Conservation (phyloP, 495 filamentous ascomycete species). For the Talaromyces stipitatus region DNA sequence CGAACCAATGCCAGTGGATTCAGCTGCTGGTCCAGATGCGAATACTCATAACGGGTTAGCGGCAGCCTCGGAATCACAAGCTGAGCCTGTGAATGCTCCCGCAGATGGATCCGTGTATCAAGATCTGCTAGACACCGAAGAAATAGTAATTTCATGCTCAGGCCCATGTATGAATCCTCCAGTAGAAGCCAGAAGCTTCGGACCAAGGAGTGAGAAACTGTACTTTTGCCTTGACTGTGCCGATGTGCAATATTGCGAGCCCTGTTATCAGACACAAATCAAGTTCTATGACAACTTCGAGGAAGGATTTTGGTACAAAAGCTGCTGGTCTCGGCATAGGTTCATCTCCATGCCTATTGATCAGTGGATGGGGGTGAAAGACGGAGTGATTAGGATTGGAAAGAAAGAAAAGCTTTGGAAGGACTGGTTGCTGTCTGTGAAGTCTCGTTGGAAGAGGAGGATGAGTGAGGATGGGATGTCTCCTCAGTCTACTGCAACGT, state of each 20-base stretch:
- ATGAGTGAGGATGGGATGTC: background rate
- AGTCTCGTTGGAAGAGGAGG: background rate
- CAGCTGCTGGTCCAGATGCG: background rate
- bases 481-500: background rate
- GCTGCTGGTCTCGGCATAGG: background rate
- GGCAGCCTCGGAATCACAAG: background rate
- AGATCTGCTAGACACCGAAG: background rate
- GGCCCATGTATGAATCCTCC: background rate
- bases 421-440: background rate
- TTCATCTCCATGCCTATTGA: background rate
- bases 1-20: background rate
- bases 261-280: background rate
- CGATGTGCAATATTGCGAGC: background rate
- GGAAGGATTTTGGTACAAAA: background rate
- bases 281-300: background rate
- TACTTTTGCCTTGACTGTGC: background rate
- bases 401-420: background rate
- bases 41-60: background rate
- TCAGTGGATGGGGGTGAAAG: background rate
- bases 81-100: background rate
- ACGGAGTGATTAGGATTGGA: background rate
- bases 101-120: background rate
- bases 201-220: background rate
- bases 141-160: background rate
- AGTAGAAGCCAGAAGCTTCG: background rate